A percentile compares a stretch with the other conserved stretches of the same genome.
Conservation (phyloP, 805 yeast genomes). For the Ogataea siamensis region DNA sequence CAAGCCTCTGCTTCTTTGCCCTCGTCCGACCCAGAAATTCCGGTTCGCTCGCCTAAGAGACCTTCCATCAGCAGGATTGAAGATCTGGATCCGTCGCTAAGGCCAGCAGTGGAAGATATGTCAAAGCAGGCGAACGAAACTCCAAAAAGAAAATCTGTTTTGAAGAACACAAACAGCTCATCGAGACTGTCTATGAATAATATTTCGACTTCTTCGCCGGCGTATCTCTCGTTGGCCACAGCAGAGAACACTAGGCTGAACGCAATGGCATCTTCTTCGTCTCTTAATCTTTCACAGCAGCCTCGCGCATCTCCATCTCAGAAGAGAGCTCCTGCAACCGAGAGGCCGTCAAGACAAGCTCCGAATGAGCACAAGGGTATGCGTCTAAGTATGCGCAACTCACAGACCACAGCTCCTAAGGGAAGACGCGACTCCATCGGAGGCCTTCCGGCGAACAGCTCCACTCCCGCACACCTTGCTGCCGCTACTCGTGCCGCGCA, state of each 20-base stretch:
- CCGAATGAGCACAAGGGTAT: slow-evolving; percentile 32
- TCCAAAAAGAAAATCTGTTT: slow-evolving; percentile 44
- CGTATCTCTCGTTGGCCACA: slow-evolving; percentile 66
- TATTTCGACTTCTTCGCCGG: slow-evolving; percentile 52
- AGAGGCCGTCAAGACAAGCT: slow-evolving; percentile 8
- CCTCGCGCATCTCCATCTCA: slow-evolving; percentile 9
- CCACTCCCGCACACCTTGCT: slow-evolving; percentile 19
- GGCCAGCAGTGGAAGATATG: slow-evolving; percentile 10
- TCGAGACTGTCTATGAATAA: slow-evolving; percentile 20
- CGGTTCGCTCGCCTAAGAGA: slow-evolving; percentile 11
- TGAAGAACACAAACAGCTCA: slow-evolving; percentile 36
- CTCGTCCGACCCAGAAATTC: slow-evolving; percentile 24
- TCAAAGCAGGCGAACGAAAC: neutral
- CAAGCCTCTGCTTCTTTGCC: slow-evolving; percentile 4
- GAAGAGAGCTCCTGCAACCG: slow-evolving; percentile 5
- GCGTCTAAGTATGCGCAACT: slow-evolving; percentile 27
- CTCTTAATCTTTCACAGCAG: slow-evolving; percentile 31
- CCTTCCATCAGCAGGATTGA: slow-evolving; percentile 6
- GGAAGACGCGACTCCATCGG: slow-evolving; percentile 33
- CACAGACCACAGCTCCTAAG: slow-evolving; percentile 10
- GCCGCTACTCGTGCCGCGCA: slow-evolving; percentile 36
- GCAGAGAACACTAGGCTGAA: slow-evolving; percentile 78
- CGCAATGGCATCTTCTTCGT: slow-evolving; percentile 49
- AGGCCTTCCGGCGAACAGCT: slow-evolving; percentile 6
- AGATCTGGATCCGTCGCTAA: slow-evolving; percentile 19